A percentile compares a stretch with the other conserved stretches of the same genome.
phyloP scores from a whole-genome alignment of 2,329 filamentous ascomycete species.

The Aspergillus sp. region DNA sequence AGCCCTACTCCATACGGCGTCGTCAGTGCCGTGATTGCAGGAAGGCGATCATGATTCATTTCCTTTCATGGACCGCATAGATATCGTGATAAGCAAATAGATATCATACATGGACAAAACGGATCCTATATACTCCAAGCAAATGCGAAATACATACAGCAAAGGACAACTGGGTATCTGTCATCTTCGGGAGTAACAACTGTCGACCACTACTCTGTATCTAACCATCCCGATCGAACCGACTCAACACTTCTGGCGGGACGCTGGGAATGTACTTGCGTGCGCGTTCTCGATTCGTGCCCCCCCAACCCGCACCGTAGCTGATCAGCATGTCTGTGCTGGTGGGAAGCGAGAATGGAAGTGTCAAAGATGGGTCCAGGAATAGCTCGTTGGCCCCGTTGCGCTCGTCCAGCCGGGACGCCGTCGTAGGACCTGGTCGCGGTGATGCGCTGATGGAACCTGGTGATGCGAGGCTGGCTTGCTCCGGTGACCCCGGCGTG shows the following conservation, averaged over 20 bases:
- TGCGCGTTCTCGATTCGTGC: slow-evolving; percentile 81
- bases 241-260: slow-evolving; percentile 83
- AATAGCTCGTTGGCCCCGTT: slow-evolving; percentile 45
- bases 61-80: too few species aligned
- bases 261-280: slow-evolving; percentile 94
- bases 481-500: slow-evolving; percentile 6
- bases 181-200: too few species aligned
- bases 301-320: slow-evolving; percentile 90
- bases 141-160: background rate
- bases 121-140: background rate
- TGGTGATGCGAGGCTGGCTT: slow-evolving; percentile 11
- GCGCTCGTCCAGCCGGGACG: slow-evolving; percentile 16
- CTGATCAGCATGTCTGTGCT: slow-evolving; percentile 96
- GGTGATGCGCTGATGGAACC: slow-evolving; percentile 17
- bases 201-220: too few species aligned
- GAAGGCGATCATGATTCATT: background rate
- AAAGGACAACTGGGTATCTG: slow-evolving; percentile 1
- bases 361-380: slow-evolving; percentile 80
- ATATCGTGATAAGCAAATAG: too few species aligned
- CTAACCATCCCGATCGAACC: slow-evolving; percentile 56
- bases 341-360: slow-evolving; percentile 90
- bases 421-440: slow-evolving; percentile 9
- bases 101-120: too few species aligned
- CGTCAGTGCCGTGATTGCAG: background rate
- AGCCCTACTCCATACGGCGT: background rate